phyloP scores from a whole-genome alignment of 2,329 filamentous ascomycete species.

The Hymenoscyphus fraxineus region DNA sequence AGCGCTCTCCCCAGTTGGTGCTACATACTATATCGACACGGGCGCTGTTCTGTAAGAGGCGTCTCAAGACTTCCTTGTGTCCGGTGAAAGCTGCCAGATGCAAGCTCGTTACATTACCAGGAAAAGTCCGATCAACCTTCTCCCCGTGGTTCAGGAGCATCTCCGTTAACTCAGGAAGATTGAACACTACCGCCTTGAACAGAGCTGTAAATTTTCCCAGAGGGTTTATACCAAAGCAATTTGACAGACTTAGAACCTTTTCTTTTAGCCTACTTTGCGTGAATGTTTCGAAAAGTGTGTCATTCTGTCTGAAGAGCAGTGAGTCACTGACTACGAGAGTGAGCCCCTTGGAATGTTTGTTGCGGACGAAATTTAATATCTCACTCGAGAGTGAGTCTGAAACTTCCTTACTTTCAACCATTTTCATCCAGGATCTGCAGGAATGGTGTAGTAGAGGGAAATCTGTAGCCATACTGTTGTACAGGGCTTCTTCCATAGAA shows the following conservation, averaged over 20 bases:
- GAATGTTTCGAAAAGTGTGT: not conserved
- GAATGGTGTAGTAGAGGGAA: not conserved
- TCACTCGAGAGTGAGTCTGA: not conserved
- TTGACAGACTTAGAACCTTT: not conserved
- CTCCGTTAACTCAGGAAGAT: not conserved
- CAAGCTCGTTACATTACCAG: not conserved
- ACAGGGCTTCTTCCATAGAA: not conserved
- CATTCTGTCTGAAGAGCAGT: not conserved
- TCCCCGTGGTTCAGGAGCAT: not conserved
- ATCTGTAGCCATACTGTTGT: not conserved
- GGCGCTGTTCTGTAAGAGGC: not conserved
- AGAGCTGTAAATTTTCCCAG: not conserved
- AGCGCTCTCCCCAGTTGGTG: not conserved
- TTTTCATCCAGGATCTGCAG: not conserved
- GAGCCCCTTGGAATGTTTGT: not conserved
- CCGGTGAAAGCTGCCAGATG: not conserved
- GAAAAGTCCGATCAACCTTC: not conserved
- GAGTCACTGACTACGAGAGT: not conserved
- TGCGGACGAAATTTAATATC: not conserved
- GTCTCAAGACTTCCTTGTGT: not conserved
- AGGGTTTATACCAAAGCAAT: not conserved
- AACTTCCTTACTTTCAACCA: not conserved
- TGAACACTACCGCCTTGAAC: not conserved
- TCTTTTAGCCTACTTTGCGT: not conserved
- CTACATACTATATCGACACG: not conserved